Conservation (phyloP, 257 asterid genomes). For the Echium plantagineum region DNA sequence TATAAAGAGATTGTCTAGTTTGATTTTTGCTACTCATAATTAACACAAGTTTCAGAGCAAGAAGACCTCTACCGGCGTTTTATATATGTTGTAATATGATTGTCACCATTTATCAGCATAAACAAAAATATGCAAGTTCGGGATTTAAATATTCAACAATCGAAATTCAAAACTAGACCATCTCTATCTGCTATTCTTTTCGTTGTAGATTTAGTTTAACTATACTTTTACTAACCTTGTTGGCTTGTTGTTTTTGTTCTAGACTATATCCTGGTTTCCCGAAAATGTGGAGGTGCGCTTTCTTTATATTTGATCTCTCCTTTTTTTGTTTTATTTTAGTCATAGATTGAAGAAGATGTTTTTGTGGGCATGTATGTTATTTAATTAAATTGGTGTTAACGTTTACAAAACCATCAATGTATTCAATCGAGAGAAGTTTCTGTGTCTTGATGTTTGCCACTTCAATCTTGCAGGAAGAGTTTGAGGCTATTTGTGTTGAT, state of each 20-base stretch:
- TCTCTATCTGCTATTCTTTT: background rate
- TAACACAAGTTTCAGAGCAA: no score
- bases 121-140: background rate
- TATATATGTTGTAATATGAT: background rate
- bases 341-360: background rate
- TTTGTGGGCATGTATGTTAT: no score
- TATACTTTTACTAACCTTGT: background rate
- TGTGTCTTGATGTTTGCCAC: conserved; percentile 7
- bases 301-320: background rate
- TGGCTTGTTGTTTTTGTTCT: conserved; percentile 9
- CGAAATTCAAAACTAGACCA: no score
- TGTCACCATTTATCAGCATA: no score
- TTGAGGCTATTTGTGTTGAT: conserved; percentile 39
- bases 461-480: conserved; percentile 42
- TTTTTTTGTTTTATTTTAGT: background rate
- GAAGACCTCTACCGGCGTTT: no score
- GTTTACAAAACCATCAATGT: no score
- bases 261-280: conserved; percentile 55
- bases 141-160: background rate
- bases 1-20: background rate
- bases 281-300: conserved; percentile 44
- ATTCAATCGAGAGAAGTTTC: background rate
- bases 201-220: background rate
- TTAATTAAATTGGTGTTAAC: no score
- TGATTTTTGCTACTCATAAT: background rate